Percentiles rank a stretch among this genome's conserved stretches.
Conservation (phyloP, 2,329 filamentous ascomycete species). For the Ilyonectria destructans region DNA sequence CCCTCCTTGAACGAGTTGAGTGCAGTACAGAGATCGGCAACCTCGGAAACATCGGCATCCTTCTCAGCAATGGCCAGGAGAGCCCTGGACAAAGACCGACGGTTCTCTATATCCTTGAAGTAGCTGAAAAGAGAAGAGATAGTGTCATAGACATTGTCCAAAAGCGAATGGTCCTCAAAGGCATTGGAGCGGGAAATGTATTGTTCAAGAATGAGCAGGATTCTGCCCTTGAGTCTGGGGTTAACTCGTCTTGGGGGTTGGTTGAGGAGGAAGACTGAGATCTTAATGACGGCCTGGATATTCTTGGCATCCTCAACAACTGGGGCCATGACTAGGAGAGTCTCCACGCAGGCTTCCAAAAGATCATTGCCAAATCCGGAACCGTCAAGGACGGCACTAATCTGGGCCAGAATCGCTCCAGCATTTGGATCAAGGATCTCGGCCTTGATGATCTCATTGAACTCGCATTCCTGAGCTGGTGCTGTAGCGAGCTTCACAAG, state of each 20-base stretch:
- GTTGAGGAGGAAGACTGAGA: constrained; percentile 85
- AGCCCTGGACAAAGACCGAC: constrained; percentile 82
- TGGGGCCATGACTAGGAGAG: constrained; percentile 82
- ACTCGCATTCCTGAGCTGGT: constrained; percentile 69
- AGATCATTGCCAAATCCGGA: constrained; percentile 78
- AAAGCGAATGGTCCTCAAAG: constrained; percentile 62
- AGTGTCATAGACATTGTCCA: constrained; percentile 79
- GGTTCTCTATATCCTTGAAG: constrained; percentile 86
- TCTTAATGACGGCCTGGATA: constrained; percentile 83
- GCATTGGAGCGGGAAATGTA: constrained; percentile 79
- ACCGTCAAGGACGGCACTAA: constrained; percentile 77
- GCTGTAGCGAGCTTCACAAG: constrained; percentile 75
- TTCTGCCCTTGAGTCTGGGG: constrained; percentile 85
- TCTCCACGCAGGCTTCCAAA: constrained; percentile 84
- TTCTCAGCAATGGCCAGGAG: constrained; percentile 79
- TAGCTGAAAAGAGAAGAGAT: constrained; percentile 90
- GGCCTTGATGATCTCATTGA: constrained; percentile 70
- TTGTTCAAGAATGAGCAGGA: constrained; percentile 85
- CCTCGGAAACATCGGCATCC: constrained; percentile 72
- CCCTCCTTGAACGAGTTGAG: constrained; percentile 85
- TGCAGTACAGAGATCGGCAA: constrained; percentile 81
- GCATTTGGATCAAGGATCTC: constrained; percentile 72
- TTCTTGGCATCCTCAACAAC: constrained; percentile 79
- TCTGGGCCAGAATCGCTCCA: constrained; percentile 75
- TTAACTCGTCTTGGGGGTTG: constrained; percentile 89